Conservation (phyloP, 352 stramenopile species). For the Pythium aquatile region DNA sequence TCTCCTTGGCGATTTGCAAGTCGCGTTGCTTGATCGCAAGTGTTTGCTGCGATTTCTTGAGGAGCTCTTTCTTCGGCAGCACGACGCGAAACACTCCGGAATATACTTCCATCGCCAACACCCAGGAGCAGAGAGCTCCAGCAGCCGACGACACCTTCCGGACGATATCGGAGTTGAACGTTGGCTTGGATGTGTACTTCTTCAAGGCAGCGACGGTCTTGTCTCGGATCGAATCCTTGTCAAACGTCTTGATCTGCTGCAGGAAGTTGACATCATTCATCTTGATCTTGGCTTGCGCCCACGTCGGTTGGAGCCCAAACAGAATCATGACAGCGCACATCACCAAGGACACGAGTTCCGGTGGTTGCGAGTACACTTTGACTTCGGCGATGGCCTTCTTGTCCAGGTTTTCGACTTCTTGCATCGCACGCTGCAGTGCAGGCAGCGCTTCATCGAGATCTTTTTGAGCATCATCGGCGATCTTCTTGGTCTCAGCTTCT, state of each 20-base stretch:
- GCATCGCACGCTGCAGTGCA: conserved; percentile 91
- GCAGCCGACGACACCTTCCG: conserved; percentile 89
- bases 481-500: conserved; percentile 92
- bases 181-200: conserved; percentile 90
- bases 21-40: conserved; percentile 88
- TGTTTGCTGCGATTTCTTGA: conserved; percentile 85
- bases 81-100: conserved; percentile 87
- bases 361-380: conserved; percentile 94
- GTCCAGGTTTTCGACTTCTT: conserved; percentile 94
- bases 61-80: conserved; percentile 86
- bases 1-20: conserved; percentile 86
- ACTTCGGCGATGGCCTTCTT: conserved; percentile 95
- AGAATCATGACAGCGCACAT: conserved; percentile 96
- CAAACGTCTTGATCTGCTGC: conserved; percentile 93
- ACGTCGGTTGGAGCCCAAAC: conserved; percentile 92
- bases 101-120: conserved; percentile 92
- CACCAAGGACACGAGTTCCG: conserved; percentile 89
- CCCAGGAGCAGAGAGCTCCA: conserved; percentile 89
- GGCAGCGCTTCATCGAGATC: conserved; percentile 94
- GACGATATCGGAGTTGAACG: conserved; percentile 86
- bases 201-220: conserved; percentile 94
- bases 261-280: conserved; percentile 94
- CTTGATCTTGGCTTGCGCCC: conserved; percentile 92
- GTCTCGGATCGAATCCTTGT: conserved; percentile 95
- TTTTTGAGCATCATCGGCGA: conserved; percentile 93